Conservation (phyloP, 768 basidiomycete species). For the Amanita subjunquillea region DNA sequence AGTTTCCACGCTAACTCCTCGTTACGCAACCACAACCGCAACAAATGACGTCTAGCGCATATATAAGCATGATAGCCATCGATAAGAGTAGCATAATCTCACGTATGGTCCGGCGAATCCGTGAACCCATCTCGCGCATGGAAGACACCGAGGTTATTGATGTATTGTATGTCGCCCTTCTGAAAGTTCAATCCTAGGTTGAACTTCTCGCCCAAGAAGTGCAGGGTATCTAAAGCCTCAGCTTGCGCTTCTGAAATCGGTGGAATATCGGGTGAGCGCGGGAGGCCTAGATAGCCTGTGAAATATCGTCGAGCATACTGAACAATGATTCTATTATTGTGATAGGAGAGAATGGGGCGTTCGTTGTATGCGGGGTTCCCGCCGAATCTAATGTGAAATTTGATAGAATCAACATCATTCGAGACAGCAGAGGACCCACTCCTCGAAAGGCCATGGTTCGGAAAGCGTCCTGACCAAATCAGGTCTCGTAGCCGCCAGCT, state of each 20-base stretch:
- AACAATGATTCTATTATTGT: slow-evolving; percentile 29
- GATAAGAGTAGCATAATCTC: slow-evolving; percentile 9
- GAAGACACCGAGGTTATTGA: slow-evolving; percentile 33
- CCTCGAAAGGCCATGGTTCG: slow-evolving; percentile 34
- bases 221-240: slow-evolving; percentile 34
- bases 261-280: slow-evolving; percentile 27
- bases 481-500: slow-evolving; percentile 32
- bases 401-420: background rate
- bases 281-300: slow-evolving; percentile 28
- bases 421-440: slow-evolving; percentile 13
- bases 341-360: slow-evolving; percentile 29
- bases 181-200: slow-evolving; percentile 33
- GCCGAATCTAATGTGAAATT: slow-evolving; percentile 24
- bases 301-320: slow-evolving; percentile 36
- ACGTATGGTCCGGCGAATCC: slow-evolving; percentile 32
- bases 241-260: slow-evolving; percentile 40
- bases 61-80: background rate
- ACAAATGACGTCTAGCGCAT: slow-evolving; percentile 27
- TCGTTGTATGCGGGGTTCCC: slow-evolving; percentile 22
- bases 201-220: slow-evolving; percentile 33
- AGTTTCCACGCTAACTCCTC: slow-evolving; percentile 36
- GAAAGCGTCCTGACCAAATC: slow-evolving; percentile 31
- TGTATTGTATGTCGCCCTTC: slow-evolving; percentile 40
- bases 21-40: slow-evolving; percentile 36
- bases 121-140: slow-evolving; percentile 34